A percentile compares a stretch with the other conserved stretches of the same genome.
phyloP scores from a whole-genome alignment of 257 asterid genomes.

The Primulina eburnea region DNA sequence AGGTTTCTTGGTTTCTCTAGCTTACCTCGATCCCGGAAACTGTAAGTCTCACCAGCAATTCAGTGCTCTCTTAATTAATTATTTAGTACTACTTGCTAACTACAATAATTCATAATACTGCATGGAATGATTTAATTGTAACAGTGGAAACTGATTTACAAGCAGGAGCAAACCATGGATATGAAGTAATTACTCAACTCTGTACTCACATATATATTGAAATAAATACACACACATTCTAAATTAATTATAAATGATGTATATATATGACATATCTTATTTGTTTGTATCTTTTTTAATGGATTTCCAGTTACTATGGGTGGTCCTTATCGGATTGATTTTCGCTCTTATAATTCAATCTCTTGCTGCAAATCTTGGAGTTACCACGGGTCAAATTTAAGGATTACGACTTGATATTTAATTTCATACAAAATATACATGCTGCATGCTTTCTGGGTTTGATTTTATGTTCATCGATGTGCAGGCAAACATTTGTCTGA shows the following conservation, averaged over 20 bases:
- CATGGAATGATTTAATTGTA: background rate
- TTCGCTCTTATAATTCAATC: slow-evolving; percentile 91
- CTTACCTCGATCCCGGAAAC: slow-evolving; percentile 94
- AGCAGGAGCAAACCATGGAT: slow-evolving; percentile 88
- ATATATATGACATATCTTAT: background rate
- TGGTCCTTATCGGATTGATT: slow-evolving; percentile 76
- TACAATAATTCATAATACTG: background rate
- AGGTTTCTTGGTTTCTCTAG: slow-evolving; percentile 86
- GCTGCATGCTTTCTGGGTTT: background rate
- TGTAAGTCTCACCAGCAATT: slow-evolving; percentile 34
- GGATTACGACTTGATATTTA: background rate
- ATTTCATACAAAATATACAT: background rate
- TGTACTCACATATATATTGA: background rate
- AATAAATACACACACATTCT: background rate
- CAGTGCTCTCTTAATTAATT: background rate
- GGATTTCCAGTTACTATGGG: slow-evolving; percentile 74
- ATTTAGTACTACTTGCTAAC: background rate
- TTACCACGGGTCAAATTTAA: slow-evolving; percentile 63
- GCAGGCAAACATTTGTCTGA: slow-evolving; percentile 83
- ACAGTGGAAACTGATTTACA: slow-evolving; percentile 95
- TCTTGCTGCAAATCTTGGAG: slow-evolving; percentile 94
- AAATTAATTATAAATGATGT: background rate
- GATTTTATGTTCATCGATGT: background rate
- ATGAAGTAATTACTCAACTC: slow-evolving; percentile 41
- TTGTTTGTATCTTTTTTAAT: background rate